A percentile compares a stretch with the other conserved stretches of the same genome.
Evolutionary conservation across 2,329 filamentous ascomycete species (phyloP).

Genomic region (Passalora sequoiae): DNA sequence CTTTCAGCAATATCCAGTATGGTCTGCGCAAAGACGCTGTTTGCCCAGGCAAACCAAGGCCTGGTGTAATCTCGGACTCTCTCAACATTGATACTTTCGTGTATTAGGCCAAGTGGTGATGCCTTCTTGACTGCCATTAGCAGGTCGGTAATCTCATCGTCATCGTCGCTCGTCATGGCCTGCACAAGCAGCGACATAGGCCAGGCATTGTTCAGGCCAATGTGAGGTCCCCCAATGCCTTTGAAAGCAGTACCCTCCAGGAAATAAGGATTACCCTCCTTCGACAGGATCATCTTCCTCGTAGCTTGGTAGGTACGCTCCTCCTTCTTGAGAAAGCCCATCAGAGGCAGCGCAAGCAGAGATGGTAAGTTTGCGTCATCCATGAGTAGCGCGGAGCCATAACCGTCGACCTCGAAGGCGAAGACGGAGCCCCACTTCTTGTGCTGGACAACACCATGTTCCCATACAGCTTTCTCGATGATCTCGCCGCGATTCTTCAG

Average conservation of each 20-base stretch:
- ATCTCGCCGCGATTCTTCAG: slow-evolving; percentile 54
- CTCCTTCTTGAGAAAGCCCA: slow-evolving; percentile 64
- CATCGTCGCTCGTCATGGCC: slow-evolving; percentile 79
- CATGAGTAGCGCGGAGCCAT: slow-evolving; percentile 77
- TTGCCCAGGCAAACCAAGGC: slow-evolving; percentile 97
- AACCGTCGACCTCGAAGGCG: slow-evolving; percentile 83
- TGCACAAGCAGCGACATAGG: slow-evolving; percentile 93
- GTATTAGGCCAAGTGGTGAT: slow-evolving; percentile 72
- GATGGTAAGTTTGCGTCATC: slow-evolving; percentile 86
- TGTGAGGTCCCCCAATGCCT: slow-evolving; percentile 80
- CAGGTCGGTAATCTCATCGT: slow-evolving; percentile 72
- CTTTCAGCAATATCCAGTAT: slow-evolving; percentile 82
- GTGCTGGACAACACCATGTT: slow-evolving; percentile 75
- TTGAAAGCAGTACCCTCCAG: slow-evolving; percentile 69
- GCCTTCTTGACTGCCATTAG: slow-evolving; percentile 70
- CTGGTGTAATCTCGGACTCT: slow-evolving; percentile 66
- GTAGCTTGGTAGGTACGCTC: slow-evolving; percentile 83
- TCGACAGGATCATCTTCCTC: slow-evolving; percentile 70
- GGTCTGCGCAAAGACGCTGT: slow-evolving; percentile 89
- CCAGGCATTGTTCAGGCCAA: slow-evolving; percentile 89
- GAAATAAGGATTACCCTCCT: slow-evolving; percentile 81
- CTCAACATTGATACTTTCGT: slow-evolving; percentile 88
- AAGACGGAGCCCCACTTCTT: slow-evolving; percentile 73
- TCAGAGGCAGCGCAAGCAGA: slow-evolving; percentile 68
- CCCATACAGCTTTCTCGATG: slow-evolving; percentile 73